Evolutionary conservation across 768 basidiomycete genomes (phyloP).

Genomic region (Suillus placidus): DNA sequence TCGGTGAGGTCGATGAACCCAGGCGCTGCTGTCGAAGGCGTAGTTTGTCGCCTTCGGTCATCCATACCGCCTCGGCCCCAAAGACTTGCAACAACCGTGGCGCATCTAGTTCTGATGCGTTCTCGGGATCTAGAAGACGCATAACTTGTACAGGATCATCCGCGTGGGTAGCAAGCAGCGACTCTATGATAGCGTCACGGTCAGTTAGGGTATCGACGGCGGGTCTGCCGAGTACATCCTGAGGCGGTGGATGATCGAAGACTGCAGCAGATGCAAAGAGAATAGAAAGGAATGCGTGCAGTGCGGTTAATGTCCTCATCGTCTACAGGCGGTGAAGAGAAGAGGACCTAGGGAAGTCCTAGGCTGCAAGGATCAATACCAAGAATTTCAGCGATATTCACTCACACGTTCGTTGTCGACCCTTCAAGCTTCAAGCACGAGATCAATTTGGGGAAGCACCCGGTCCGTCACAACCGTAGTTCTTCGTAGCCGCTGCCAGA

Average conservation of each 20-base stretch:
- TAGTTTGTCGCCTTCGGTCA: constrained; percentile 24
- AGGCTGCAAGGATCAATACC: neutral
- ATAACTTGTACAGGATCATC: constrained; percentile 22
- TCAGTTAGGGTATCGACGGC: neutral
- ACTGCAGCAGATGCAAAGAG: neutral
- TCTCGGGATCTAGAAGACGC: constrained; percentile 17
- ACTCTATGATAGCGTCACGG: constrained; percentile 8
- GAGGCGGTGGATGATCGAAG: neutral
- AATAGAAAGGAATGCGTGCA: neutral
- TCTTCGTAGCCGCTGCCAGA: neutral
- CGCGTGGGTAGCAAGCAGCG: constrained; percentile 16
- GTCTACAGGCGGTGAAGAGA: neutral
- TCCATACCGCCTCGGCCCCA: constrained; percentile 18
- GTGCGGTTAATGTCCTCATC: neutral
- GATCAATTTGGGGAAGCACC: too few species aligned
- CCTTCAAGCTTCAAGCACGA: too few species aligned
- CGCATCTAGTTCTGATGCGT: constrained; percentile 20
- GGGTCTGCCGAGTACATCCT: neutral
- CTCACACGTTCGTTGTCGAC: neutral
- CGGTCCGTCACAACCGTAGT: neutral
- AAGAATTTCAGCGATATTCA: neutral
- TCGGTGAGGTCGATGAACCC: constrained; percentile 20
- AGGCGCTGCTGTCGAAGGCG: constrained; percentile 16
- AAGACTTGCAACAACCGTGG: constrained; percentile 21
- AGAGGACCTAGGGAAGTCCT: neutral